Evolutionary conservation across 1,139 yeast species (phyloP).

Genomic region (Lodderomyces metapsilosis): DNA sequence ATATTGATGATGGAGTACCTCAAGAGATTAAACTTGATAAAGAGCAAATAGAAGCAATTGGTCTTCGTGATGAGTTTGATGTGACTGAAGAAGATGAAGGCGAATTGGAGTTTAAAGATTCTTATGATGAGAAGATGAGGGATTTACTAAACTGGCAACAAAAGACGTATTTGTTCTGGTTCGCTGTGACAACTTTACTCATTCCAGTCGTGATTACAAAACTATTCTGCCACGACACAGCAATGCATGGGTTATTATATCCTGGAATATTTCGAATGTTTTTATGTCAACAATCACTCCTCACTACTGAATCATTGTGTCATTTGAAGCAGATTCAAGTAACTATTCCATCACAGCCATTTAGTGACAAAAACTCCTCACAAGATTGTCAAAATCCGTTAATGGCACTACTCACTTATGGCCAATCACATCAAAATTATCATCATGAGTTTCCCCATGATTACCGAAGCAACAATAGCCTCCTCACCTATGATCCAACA

Average conservation of each 20-base stretch:
- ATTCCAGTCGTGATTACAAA: constrained; percentile 50
- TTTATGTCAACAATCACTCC: constrained; percentile 55
- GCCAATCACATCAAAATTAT: constrained; percentile 64
- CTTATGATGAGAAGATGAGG: constrained; percentile 15
- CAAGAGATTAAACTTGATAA: constrained; percentile 11
- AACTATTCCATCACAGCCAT: constrained; percentile 52
- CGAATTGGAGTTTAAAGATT: constrained; percentile 16
- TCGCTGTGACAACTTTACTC: constrained; percentile 44
- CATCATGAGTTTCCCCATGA: constrained; percentile 78
- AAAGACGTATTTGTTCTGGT: constrained; percentile 42
- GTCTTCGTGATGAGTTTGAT: constrained; percentile 5
- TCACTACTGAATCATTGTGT: constrained; percentile 59
- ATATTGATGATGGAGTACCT: constrained; percentile 14
- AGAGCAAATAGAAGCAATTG: constrained; percentile 5
- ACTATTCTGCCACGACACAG: constrained; percentile 39
- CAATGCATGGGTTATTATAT: constrained; percentile 55
- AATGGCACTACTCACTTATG: constrained; percentile 56
- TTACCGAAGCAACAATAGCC: constrained; percentile 49
- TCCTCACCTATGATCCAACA: constrained; percentile 63
- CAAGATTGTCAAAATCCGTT: constrained; percentile 49
- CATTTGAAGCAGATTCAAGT: constrained; percentile 48
- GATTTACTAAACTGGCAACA: constrained; percentile 60
- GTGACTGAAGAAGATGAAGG: constrained; percentile 20
- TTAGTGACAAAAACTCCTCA: constrained; percentile 61
- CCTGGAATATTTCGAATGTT: constrained; percentile 62